These are phyloP conservation scores for Naganishia liquefaciens DNA, from an alignment of 1,284 basidiomycete genomes.

Conservation along the genomic window DNA sequence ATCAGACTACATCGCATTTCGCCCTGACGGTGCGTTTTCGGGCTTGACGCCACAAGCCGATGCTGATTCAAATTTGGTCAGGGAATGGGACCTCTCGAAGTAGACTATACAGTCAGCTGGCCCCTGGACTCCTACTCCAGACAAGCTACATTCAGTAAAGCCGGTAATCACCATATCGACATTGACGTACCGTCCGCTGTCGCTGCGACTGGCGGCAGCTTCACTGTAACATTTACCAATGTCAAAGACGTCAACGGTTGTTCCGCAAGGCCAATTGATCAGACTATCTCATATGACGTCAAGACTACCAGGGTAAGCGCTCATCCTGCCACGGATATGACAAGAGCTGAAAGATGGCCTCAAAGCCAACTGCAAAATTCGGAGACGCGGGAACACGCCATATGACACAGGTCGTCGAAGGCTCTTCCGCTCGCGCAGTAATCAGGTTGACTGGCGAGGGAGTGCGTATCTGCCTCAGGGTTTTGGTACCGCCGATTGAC, in stretches of 20 bases:
- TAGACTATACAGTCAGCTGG: constrained; percentile 75
- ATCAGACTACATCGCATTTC: constrained; percentile 60
- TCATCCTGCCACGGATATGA: neutral
- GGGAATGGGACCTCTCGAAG: constrained; percentile 84
- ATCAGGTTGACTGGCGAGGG: constrained; percentile 82
- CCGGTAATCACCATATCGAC: constrained; percentile 49
- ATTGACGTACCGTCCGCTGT: constrained; percentile 45
- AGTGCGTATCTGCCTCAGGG: constrained; percentile 57
- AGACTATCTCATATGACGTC: constrained; percentile 85
- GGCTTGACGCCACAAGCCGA: neutral
- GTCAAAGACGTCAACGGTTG: constrained; percentile 89
- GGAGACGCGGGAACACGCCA: constrained; percentile 62
- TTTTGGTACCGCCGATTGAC: constrained; percentile 12
- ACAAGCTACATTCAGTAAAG: constrained; percentile 56
- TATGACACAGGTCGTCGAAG: constrained; percentile 70
- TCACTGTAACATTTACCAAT: constrained; percentile 57
- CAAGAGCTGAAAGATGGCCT: constrained; percentile 24
- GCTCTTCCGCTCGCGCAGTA: constrained; percentile 70
- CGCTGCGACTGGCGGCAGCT: constrained; percentile 42
- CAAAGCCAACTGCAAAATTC: constrained; percentile 85
- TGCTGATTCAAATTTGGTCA: constrained; percentile 42
- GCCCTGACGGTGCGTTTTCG: constrained; percentile 66
- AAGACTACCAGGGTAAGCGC: constrained; percentile 69
- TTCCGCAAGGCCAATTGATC: constrained; percentile 71
- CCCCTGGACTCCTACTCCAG: constrained; percentile 63